phyloP scores from a whole-genome alignment of 2,329 filamentous ascomycete genomes.

The Penicillium griseofulvum region DNA sequence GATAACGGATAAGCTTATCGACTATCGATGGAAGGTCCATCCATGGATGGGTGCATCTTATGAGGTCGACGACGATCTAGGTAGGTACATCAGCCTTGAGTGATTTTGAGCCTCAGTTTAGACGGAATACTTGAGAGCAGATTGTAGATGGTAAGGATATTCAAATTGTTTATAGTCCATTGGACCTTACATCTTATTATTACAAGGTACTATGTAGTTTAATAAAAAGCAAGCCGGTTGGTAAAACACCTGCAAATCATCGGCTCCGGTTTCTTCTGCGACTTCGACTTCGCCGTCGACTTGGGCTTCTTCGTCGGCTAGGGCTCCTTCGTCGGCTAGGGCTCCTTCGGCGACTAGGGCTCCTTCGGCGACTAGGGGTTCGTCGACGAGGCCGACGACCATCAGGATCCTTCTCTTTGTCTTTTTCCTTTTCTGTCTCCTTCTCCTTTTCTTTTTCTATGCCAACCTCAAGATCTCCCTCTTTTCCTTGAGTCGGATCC shows the following conservation, averaged over 20 bases:
- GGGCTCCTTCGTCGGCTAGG: slow-evolving; percentile 15
- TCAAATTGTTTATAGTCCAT: neutral
- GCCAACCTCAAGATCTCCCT: slow-evolving; percentile 4
- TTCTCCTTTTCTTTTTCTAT: neutral
- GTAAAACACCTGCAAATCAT: slow-evolving; percentile 6
- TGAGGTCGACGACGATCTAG: no score
- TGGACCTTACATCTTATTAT: slow-evolving; percentile 15
- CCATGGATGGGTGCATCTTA: neutral
- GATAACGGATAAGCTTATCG: slow-evolving; percentile 24
- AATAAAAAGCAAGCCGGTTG: neutral
- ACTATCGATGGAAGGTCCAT: neutral
- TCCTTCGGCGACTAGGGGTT: slow-evolving; percentile 19
- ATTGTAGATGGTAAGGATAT: neutral
- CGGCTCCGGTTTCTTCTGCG: slow-evolving; percentile 27
- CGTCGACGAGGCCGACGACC: slow-evolving; percentile 20
- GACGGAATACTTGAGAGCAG: neutral
- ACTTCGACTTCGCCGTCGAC: slow-evolving; percentile 15
- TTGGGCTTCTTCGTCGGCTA: slow-evolving; percentile 17
- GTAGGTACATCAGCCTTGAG: neutral
- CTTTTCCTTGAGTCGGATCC: slow-evolving; percentile 24
- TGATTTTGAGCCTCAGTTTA: neutral
- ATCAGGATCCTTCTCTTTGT: slow-evolving; percentile 24
- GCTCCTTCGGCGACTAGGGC: slow-evolving; percentile 18
- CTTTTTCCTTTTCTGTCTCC: slow-evolving; percentile 18
- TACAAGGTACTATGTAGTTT: neutral